These are phyloP conservation scores for Xylaria sp. DNA, from an alignment of 2,329 filamentous ascomycete species.

Conservation along the genomic window DNA sequence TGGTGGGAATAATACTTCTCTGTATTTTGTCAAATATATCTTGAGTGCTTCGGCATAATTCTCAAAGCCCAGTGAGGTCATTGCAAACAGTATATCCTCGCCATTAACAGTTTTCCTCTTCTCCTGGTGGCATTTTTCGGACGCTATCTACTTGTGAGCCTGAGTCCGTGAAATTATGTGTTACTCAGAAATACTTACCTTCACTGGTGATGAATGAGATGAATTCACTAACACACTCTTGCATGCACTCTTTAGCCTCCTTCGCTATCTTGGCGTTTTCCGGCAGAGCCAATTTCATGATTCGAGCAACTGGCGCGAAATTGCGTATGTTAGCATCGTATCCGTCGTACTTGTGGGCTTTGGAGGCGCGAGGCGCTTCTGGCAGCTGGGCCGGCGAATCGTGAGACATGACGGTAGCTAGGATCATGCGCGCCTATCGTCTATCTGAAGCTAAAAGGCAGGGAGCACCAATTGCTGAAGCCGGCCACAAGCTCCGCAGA, in stretches of 20 bases:
- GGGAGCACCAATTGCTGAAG: conserved; percentile 51
- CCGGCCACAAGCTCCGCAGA: conserved; percentile 55
- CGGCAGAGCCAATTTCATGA: conserved; percentile 97
- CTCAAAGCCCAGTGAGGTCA: conserved; percentile 98
- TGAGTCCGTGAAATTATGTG: conserved; percentile 24
- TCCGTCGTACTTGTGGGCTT: conserved; percentile 62
- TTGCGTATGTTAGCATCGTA: conserved; percentile 94
- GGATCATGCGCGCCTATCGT: conserved; percentile 52
- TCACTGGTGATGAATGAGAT: conserved; percentile 99
- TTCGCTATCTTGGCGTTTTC: conserved; percentile 99
- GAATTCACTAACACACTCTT: conserved; percentile 99
- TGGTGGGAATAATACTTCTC: conserved; percentile 77
- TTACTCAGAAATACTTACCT: conserved; percentile 69
- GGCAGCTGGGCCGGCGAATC: conserved; percentile 65
- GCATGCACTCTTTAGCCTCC: conserved; percentile 99
- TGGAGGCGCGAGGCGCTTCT: conserved; percentile 60
- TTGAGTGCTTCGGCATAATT: conserved; percentile 98
- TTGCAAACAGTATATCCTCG: conserved; percentile 97
- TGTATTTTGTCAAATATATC: conserved; percentile 96
- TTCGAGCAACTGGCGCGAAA: conserved; percentile 94
- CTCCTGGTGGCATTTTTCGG: conserved; percentile 99
- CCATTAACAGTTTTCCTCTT: conserved; percentile 99
- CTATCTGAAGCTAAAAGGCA: conserved; percentile 57
- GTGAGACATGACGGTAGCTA: conserved; percentile 64
- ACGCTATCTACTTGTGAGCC: conserved; percentile 69